Conservation (phyloP, 2,329 filamentous ascomycete genomes). For the Ophiostoma novo-ulmi region DNA sequence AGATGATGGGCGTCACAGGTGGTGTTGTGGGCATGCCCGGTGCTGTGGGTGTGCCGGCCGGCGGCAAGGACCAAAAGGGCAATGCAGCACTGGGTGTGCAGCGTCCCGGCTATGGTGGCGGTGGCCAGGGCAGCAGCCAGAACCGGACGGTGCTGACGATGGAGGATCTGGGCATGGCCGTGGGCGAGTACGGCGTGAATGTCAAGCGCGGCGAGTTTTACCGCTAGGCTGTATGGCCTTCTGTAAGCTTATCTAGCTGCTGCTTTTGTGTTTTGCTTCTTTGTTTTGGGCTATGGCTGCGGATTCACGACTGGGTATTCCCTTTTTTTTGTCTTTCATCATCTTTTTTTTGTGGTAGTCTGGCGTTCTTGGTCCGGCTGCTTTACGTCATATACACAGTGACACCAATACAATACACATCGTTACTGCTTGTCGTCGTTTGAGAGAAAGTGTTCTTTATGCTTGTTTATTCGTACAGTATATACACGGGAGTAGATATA, state of each 20-base stretch:
- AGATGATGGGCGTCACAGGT: conserved; percentile 72
- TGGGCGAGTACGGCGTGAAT: conserved; percentile 95
- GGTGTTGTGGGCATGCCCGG: conserved; percentile 48
- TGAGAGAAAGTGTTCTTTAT: neutral
- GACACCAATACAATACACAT: neutral
- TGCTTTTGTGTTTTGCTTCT: conserved; percentile 1
- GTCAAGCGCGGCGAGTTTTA: conserved; percentile 98
- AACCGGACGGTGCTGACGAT: conserved; percentile 94
- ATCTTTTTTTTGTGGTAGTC: neutral
- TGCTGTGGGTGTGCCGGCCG: conserved; percentile 35
- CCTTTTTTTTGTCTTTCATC: conserved; percentile 17
- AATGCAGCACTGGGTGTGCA: conserved; percentile 67
- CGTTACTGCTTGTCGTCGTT: neutral
- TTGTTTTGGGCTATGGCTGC: neutral
- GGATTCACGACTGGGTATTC: conserved; percentile 12
- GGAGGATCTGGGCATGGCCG: conserved; percentile 98
- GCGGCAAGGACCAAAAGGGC: conserved; percentile 52
- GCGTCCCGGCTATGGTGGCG: conserved; percentile 75
- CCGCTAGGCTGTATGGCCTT: conserved; percentile 45
- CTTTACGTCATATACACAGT: neutral
- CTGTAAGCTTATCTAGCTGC: neutral
- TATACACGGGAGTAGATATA: conserved; percentile 14
- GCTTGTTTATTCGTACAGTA: conserved; percentile 13
- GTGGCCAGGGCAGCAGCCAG: conserved; percentile 80
- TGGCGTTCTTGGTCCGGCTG: conserved; percentile 12